Evolutionary conservation across 768 basidiomycete genomes (phyloP), one percentile per base, ranked within the genome.

Genomic region (Solioccasus polychromus): DNA sequence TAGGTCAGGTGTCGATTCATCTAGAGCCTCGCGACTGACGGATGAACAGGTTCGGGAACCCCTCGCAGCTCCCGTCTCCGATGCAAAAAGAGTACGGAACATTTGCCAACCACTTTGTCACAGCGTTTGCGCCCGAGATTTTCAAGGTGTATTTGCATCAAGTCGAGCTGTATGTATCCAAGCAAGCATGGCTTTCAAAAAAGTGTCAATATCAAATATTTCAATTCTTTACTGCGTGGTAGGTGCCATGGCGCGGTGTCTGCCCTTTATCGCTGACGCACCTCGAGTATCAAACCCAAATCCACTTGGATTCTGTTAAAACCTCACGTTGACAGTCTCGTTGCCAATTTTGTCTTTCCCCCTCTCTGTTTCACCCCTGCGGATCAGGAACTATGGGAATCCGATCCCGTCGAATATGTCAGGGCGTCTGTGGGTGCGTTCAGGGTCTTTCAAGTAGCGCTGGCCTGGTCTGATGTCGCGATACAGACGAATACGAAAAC

Each of bases 141-240:
- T 71, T 93, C 59, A 88, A 79, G 60, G 80, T 80, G 22, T 93
- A 92, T 60, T 72, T 93, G 19, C 74, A 70, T 5, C 75, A 77
- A 44, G 67, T 68, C 38, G 82, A 91, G 45, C 71, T 89, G 3
- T 89, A 71, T 58, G 80, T 89, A n/a, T 77, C 79, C 12, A 77
- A 79, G 38, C 81, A 85, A 57, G 75, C 76, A 14, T 92, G 88
- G 89, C 67, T 93, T 29, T 85, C 82, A 15, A 86, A 80, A 65
- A 91, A 91, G 59, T 87, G 83, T 61, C 84, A 88, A 60, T 88
- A 87, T 61, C 83, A 88, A 43, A 80, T 92, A 35, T 83, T 93
- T 64, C 75, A 78, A 42, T 94, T 92, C 72, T 83, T 94, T 58
- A 87, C 83, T 7, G 88, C 92, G 60, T 94, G 92, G 92, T 91